Percentiles rank a stretch among this genome's conserved stretches.
phyloP scores from a whole-genome alignment of 2,329 filamentous ascomycete genomes.

The Colletotrichum liaoningense region DNA sequence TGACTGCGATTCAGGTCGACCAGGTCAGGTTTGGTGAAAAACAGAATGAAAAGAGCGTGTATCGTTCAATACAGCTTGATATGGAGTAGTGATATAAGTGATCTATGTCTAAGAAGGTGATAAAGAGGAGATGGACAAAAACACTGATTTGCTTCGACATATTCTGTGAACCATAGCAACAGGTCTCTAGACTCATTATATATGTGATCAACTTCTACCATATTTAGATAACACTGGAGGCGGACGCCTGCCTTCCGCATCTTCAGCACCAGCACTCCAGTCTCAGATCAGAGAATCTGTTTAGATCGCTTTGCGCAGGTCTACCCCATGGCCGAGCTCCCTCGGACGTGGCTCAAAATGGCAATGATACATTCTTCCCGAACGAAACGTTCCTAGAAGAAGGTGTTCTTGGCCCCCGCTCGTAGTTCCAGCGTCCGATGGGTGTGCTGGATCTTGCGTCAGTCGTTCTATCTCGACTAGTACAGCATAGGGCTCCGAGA shows the following conservation, averaged over 20 bases:
- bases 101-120: background rate
- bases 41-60: background rate
- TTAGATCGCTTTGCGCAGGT: background rate
- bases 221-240: background rate
- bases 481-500: background rate
- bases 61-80: background rate
- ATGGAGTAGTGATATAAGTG: background rate
- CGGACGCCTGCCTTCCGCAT: background rate
- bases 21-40: too few species aligned
- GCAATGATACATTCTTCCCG: background rate
- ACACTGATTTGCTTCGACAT: background rate
- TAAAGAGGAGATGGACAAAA: background rate
- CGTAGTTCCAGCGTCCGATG: background rate
- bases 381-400: constrained; percentile 3
- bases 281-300: background rate
- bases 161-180: background rate
- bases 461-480: background rate
- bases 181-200: background rate
- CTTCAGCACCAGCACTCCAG: background rate
- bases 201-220: background rate
- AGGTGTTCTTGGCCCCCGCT: background rate
- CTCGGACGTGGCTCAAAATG: background rate
- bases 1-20: too few species aligned
- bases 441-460: constrained; percentile 12
- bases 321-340: background rate